Evolutionary conservation across 768 basidiomycete species (phyloP), one percentile per base, ranked within the genome.

Genomic region (Hygrophorus russula): DNA sequence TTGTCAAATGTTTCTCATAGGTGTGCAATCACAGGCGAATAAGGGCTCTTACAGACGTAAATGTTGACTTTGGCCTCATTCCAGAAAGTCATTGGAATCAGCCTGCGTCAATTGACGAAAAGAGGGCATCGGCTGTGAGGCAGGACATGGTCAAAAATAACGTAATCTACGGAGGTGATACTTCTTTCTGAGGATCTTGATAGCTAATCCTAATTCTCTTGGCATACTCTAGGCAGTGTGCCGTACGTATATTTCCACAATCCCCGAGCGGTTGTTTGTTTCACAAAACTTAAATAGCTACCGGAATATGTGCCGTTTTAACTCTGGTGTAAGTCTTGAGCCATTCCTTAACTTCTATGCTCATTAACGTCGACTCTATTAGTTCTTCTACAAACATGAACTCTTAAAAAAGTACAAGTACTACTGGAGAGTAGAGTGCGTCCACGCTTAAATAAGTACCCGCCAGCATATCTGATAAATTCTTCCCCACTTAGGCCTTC

Each of bases 241-340:
- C 73, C 85, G 82, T 86, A 60, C 39, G 36, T 42, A 7, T 27
- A 17, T 37, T 9, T 38, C 36, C 24, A 29, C 20, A 27, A 10
- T 41, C 19, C 6, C 13, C 47, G 17, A 50, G 19, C 30, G 12
- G 11, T 30, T 11, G 30, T 29, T 30, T 11, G 30, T 29, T 28
- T 47, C 40, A 9, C 17, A 36, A 8, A 12, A 24, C 13, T 34
- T 31, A 17, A 38, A 37, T 46, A 71, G 70, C 28, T 94, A 97
- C 54, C 83, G 94, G 44, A 93, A 96, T 53, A 98, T 98, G 94
- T 97, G 94, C 60, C 78, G 94, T 13, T 98, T 78, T 66, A 92
- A 96, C 63, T 91, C 88, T 41, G 92, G 90, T 28, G 88, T 92
- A 64, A 53, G 78, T 67, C n/a, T 9, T 8, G 30, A 24, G 20